Percentiles rank a stretch among this genome's conserved stretches.
These are phyloP conservation scores for Penicillium antarcticum DNA, from an alignment of 495 filamentous ascomycete species.

Conservation along the genomic window DNA sequence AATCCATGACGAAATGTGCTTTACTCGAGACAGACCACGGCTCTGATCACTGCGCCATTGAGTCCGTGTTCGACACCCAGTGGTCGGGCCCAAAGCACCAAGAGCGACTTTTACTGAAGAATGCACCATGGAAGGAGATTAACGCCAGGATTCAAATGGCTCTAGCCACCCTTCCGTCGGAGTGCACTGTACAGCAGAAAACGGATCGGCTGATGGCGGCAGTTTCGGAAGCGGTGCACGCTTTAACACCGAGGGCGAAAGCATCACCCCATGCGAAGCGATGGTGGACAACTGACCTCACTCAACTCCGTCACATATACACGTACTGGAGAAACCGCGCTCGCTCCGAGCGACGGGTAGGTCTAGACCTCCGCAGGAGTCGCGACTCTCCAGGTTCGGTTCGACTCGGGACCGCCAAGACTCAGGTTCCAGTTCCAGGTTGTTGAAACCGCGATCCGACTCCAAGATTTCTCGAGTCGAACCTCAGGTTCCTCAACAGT, in stretches of 20 bases:
- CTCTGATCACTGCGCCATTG: conserved; percentile 31
- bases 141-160: conserved; percentile 17
- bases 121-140: conserved; percentile 25
- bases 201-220: conserved; percentile 15
- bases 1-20: conserved; percentile 20
- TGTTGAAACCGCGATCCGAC: conserved; percentile 9
- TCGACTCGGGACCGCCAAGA: conserved; percentile 12
- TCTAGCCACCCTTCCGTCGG: conserved; percentile 13
- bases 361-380: conserved; percentile 4
- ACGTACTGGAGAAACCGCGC: conserved; percentile 13
- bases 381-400: conserved; percentile 15
- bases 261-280: too few species aligned
- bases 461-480: conserved; percentile 4
- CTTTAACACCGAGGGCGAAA: too few species aligned
- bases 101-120: conserved; percentile 27
- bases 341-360: too few species aligned
- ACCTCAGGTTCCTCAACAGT: too few species aligned
- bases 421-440: conserved; percentile 9
- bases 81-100: conserved; percentile 5
- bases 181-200: conserved; percentile 16
- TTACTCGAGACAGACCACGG: conserved; percentile 27
- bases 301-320: conserved; percentile 1
- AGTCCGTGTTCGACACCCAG: conserved; percentile 22
- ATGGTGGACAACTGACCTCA: conserved; percentile 14
- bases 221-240: conserved; percentile 1